Evolutionary conservation across 2,329 filamentous ascomycete species (phyloP).

Genomic region (Aspergillus uvarum): DNA sequence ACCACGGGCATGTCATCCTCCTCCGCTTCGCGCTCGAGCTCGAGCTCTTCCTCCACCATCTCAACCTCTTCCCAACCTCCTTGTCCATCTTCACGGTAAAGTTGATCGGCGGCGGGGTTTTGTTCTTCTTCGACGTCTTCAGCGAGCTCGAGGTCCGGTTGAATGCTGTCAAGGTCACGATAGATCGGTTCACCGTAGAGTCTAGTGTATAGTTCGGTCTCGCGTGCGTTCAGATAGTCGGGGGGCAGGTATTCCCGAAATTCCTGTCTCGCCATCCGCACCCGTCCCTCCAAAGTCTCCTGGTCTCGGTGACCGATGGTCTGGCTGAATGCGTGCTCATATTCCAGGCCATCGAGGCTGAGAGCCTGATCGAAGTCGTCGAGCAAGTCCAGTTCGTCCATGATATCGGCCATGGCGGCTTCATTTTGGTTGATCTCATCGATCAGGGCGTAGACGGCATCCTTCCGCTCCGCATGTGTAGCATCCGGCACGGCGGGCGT

Average conservation of each 20-base stretch:
- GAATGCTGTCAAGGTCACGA: conserved; percentile 61
- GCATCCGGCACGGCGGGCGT: conserved; percentile 17
- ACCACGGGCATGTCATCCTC: conserved; percentile 28
- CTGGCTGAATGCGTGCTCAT: conserved; percentile 30
- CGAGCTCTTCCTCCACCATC: not conserved
- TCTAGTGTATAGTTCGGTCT: conserved; percentile 73
- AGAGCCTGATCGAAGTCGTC: conserved; percentile 27
- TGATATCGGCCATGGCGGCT: conserved; percentile 32
- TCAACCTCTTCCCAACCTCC: conserved; percentile 18
- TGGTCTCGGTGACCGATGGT: conserved; percentile 33
- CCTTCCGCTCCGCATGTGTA: conserved; percentile 23
- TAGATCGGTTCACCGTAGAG: conserved; percentile 81
- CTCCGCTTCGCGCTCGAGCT: conserved; percentile 15
- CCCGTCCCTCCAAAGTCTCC: conserved; percentile 43
- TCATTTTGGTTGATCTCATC: conserved; percentile 40
- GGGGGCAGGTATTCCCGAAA: conserved; percentile 77
- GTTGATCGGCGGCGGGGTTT: conserved; percentile 25
- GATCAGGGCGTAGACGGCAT: conserved; percentile 36
- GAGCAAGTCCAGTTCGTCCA: conserved; percentile 36
- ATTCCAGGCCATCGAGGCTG: conserved; percentile 25
- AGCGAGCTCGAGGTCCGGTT: conserved; percentile 27
- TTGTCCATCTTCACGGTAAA: conserved; percentile 41
- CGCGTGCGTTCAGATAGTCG: conserved; percentile 66
- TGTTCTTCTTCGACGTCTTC: conserved; percentile 32
- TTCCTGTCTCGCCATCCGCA: conserved; percentile 68